Evolutionary conservation across 306 rosid species (phyloP).

Genomic region (Ziziphus jujuba): DNA sequence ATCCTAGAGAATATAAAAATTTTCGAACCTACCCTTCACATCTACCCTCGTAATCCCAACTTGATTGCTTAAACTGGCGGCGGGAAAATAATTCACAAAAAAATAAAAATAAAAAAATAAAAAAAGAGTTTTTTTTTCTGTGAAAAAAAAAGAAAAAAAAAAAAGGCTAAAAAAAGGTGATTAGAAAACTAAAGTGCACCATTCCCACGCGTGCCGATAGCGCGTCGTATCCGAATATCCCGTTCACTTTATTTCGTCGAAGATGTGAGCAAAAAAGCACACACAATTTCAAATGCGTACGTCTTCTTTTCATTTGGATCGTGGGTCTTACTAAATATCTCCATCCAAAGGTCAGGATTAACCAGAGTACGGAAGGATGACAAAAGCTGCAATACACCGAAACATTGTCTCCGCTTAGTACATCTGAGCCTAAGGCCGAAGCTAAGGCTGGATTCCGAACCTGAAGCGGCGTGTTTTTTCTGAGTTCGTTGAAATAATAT

Average conservation of each 20-base stretch:
- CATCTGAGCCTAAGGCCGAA: not conserved
- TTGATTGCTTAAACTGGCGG: conserved; percentile 19
- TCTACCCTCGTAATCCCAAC: not conserved
- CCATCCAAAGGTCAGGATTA: not conserved
- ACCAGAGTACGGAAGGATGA: not conserved
- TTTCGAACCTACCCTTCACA: not conserved
- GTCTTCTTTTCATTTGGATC: not conserved
- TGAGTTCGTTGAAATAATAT: conserved; percentile 22
- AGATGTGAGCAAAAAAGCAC: conserved; percentile 4
- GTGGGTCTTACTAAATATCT: conserved; percentile 4
- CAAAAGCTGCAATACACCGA: not conserved
- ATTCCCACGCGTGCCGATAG: conserved; percentile 23
- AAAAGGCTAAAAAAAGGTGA: not conserved
- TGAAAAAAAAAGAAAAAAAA: not conserved
- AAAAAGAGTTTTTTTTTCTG: not conserved
- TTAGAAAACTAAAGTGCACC: conserved; percentile 2
- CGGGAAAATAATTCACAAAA: conserved; percentile 18
- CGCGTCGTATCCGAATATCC: conserved; percentile 34
- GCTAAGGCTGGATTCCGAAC: conserved; percentile 9
- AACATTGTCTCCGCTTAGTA: not conserved
- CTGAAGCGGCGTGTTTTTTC: conserved; percentile 17
- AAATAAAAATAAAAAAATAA: not conserved
- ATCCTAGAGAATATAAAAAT: not conserved
- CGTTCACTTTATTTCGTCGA: conserved; percentile 11
- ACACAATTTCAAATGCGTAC: not conserved